Conservation (phyloP, 768 basidiomycete species). For the Leccinum variicolor region DNA sequence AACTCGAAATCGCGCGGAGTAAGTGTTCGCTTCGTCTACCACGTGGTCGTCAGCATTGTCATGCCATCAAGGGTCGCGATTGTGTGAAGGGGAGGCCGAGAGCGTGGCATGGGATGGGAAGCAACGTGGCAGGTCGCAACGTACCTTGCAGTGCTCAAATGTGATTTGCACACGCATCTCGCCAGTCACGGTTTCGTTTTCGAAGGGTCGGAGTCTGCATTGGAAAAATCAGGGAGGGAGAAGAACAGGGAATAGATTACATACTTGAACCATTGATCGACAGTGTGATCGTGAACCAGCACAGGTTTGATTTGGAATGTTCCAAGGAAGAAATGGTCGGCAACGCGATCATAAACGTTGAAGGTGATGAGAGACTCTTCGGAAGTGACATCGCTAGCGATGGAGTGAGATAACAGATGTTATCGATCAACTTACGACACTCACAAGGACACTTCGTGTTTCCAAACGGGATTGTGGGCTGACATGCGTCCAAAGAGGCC, state of each 20-base stretch:
- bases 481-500: constrained; percentile 63
- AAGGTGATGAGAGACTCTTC: constrained; percentile 79
- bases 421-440: constrained; percentile 33
- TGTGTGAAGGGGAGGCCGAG: constrained; percentile 23
- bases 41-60: constrained; percentile 20
- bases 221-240: too few species aligned
- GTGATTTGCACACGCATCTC: constrained; percentile 95
- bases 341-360: constrained; percentile 87
- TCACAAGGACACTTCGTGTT: constrained; percentile 97
- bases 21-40: constrained; percentile 77
- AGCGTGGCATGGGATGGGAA: constrained; percentile 25
- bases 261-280: constrained; percentile 97
- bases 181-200: constrained; percentile 81
- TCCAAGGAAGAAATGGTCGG: constrained; percentile 87
- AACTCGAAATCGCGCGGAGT: constrained; percentile 98
- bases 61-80: constrained; percentile 19
- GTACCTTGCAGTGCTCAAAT: constrained; percentile 86
- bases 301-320: constrained; percentile 88
- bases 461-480: constrained; percentile 94
- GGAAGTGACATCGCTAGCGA: constrained; percentile 86
- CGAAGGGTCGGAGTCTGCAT: constrained; percentile 66
- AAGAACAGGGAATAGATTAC: constrained; percentile 35
- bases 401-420: constrained; percentile 18
- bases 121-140: constrained; percentile 14
- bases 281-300: constrained; percentile 87